Base-by-base conservation (phyloP, 306 rosid genomes). In the Rosa multiflora region DNA sequence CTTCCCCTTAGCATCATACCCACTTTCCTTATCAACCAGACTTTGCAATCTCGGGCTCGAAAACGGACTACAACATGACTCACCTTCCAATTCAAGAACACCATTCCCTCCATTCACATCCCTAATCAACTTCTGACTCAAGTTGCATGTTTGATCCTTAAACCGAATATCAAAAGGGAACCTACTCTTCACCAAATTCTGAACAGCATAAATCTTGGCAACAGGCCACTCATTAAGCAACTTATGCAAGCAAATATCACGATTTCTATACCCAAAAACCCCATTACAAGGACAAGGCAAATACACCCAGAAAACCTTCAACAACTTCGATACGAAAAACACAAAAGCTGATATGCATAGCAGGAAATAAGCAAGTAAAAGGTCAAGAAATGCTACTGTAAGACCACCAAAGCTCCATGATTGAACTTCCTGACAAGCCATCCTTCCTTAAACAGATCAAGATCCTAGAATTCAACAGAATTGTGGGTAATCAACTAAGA, bases 241-340 rank as follows among this genome's bases (percentile, higher is more conserved):
- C 48, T 70, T 84, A 77, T 88, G 88, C 53, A 88, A 77, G 82
- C 99, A 96, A 48, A 89, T 76, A 73, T 83, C 62, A 44, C 79
- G 69, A 72, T 86, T 87, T 74, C 69, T 83, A 81, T 29, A 88
- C 66, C 98, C 98, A 17, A 91, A 88, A 70, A 87, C 26, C 26
- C 96, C 97, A 67, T 81, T 82, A 84, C 99, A 96, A 67, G 96
- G 94, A 75, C 99, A 93, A 6, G 96, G 99, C 66, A 93, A 74
- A 67, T 21, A 58, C 58, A 88, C 53, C 62, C 97, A 91, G 18
- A 87, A 59, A 72, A 90, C 1, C 52, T 80, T 39, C 74, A 86
- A 80, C 15, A 87, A 72, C 69, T 85, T 90, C 5, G 88, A 85
- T 5, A 85, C 86, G 39, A 93, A 75, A 84, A 88, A 91, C 78